phyloP scores from a whole-genome alignment of 164 flowering plant genomes.

The Berberis vulgaris region DNA sequence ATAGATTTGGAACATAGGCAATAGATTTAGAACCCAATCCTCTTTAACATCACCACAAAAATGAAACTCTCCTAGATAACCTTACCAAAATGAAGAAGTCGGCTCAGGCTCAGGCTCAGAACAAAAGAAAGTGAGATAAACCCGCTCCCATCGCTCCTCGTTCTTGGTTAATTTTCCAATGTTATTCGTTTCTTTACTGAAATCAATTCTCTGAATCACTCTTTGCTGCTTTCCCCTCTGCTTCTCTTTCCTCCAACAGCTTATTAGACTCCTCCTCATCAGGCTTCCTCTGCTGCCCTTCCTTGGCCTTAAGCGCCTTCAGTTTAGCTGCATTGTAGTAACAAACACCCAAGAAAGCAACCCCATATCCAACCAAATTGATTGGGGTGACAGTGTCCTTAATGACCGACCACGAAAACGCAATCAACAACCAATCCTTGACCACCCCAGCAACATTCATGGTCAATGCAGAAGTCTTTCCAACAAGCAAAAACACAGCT shows the following conservation, averaged over 20 bases:
- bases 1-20: not conserved
- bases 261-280: conserved; percentile 17
- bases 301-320: conserved; percentile 21
- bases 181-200: not conserved
- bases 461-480: conserved; percentile 22
- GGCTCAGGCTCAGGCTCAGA: not conserved
- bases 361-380: conserved; percentile 22
- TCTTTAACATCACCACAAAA: not conserved
- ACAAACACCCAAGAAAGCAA: conserved; percentile 22
- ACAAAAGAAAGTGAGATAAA: conserved; percentile 2
- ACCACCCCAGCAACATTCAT: conserved; percentile 28
- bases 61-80: not conserved
- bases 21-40: not conserved
- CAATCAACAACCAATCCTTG: conserved; percentile 26
- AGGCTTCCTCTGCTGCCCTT: conserved; percentile 19
- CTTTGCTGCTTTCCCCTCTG: conserved; percentile 9
- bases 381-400: conserved; percentile 20
- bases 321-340: conserved; percentile 22
- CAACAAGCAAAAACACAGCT: conserved; percentile 20
- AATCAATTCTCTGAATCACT: conserved; percentile 13
- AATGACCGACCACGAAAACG: conserved; percentile 21
- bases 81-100: conserved; percentile 1
- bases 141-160: conserved; percentile 1
- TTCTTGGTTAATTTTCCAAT: not conserved
- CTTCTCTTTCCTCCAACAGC: conserved; percentile 18